Evolutionary conservation across 225 moss, liverwort and hornwort genomes (phyloP).

Genomic region (Marchantia paleacea): DNA sequence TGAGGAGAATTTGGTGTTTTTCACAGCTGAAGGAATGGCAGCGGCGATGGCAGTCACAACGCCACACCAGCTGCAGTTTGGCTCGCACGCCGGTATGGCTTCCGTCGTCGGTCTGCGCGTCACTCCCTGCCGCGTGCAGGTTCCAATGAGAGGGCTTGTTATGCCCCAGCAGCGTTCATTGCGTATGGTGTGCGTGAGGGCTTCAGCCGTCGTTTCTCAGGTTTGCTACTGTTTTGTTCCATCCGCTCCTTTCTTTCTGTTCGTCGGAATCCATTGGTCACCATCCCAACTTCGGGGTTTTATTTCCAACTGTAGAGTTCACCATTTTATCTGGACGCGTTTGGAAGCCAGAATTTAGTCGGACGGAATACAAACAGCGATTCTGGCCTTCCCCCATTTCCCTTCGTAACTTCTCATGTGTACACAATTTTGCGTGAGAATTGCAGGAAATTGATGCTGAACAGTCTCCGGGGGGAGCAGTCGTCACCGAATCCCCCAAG

Average conservation of each 20-base stretch:
- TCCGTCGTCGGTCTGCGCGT: conserved; percentile 21
- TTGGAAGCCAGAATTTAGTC: not conserved
- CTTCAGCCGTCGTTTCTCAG: conserved; percentile 7
- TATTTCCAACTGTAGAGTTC: no score
- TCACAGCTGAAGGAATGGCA: not conserved
- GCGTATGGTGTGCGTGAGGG: conserved; percentile 14
- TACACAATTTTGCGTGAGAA: not conserved
- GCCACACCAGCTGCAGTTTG: conserved; percentile 18
- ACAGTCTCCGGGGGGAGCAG: not conserved
- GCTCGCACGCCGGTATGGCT: conserved; percentile 7
- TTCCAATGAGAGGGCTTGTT: conserved; percentile 13
- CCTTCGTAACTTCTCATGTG: not conserved
- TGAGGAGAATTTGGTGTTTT: not conserved
- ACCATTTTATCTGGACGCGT: not conserved
- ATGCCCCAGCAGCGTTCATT: not conserved
- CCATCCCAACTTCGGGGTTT: no score
- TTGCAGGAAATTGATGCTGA: conserved; percentile 18
- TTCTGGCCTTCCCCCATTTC: not conserved
- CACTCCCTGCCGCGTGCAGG: conserved; percentile 18
- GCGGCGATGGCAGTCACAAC: conserved; percentile 15
- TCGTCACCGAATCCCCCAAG: conserved; percentile 3
- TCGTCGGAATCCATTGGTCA: not conserved
- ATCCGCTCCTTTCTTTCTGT: not conserved
- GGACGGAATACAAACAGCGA: no score
- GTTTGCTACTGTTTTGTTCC: not conserved